Evolutionary conservation across 257 asterid species (phyloP), one percentile per base, ranked within the genome.

Genomic region (Phtheirospermum japonicum): DNA sequence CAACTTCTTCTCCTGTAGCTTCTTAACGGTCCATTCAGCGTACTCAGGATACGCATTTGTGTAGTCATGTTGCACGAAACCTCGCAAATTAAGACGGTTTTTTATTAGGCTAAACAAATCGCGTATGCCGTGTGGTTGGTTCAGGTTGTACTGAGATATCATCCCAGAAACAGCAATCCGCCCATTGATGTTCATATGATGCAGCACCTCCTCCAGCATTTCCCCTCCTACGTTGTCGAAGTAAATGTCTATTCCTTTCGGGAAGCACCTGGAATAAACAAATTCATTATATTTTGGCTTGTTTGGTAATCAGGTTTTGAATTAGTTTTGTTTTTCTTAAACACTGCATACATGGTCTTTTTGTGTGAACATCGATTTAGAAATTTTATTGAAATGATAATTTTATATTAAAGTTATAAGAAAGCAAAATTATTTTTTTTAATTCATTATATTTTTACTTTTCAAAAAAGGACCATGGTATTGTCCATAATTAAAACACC

Each of bases 241-340:
- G 67, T 68, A 68, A 34, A 68, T 60, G 66, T 68, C 73, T 1
- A 68, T 68, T 60, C 73, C 73, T 17, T 60, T 19, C 0, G 73
- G 66, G 23, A 68, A 68, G 34, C n/a, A n/a, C n/a, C n/a, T n/a
- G n/a, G n/a, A n/a, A n/a, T n/a, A n/a, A n/a, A n/a, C n/a, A n/a
- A n/a, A n/a, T n/a, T n/a, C n/a, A n/a, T n/a, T n/a, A n/a, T n/a
- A n/a, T n/a, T n/a, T n/a, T n/a, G n/a, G n/a, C n/a, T n/a, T n/a
- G n/a, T n/a, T n/a, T n/a, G n/a, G n/a, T n/a, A n/a, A n/a, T n/a
- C n/a, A n/a, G n/a, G n/a, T n/a, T n/a, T n/a, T n/a, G n/a, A n/a
- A n/a, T n/a, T n/a, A n/a, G n/a, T n/a, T n/a, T n/a, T n/a, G n/a
- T n/a, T n/a, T n/a, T n/a, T n/a, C n/a, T n/a, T n/a, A n/a, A n/a